These are phyloP conservation scores for Juglanconis juglandina DNA, from an alignment of 2,329 filamentous ascomycete genomes.

Conservation along the genomic window DNA sequence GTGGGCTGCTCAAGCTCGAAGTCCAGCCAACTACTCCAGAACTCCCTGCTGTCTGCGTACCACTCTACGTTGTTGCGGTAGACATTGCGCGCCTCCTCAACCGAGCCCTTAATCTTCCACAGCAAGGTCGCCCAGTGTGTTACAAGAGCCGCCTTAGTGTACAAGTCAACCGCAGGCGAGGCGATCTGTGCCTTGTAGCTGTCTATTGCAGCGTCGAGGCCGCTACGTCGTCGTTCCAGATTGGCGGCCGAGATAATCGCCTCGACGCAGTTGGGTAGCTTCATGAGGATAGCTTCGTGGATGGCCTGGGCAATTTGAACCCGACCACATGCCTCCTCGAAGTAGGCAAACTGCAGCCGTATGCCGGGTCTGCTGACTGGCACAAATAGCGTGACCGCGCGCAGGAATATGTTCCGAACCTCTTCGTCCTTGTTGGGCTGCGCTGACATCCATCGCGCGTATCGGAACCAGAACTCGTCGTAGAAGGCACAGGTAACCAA, in stretches of 20 bases:
- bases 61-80: conserved; percentile 79
- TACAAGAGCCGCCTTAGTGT: conserved; percentile 81
- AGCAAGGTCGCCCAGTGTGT: conserved; percentile 83
- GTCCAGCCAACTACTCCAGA: conserved; percentile 85
- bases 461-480: conserved; percentile 98
- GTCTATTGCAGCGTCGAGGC: conserved; percentile 78
- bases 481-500: conserved; percentile 91
- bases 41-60: conserved; percentile 80
- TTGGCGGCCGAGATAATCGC: conserved; percentile 87
- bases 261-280: conserved; percentile 78
- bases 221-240: conserved; percentile 76
- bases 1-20: conserved; percentile 87
- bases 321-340: conserved; percentile 81
- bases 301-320: conserved; percentile 79
- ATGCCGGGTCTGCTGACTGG: conserved; percentile 81
- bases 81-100: conserved; percentile 76
- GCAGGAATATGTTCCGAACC: conserved; percentile 85
- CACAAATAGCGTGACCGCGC: conserved; percentile 79
- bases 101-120: conserved; percentile 81
- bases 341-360: conserved; percentile 87
- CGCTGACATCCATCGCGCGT: conserved; percentile 86
- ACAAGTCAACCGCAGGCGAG: conserved; percentile 65
- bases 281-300: conserved; percentile 73
- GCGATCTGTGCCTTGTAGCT: conserved; percentile 81
- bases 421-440: conserved; percentile 82